Evolutionary conservation across 106 monocot genomes (phyloP).

Genomic region (Cymbidium sinense): DNA sequence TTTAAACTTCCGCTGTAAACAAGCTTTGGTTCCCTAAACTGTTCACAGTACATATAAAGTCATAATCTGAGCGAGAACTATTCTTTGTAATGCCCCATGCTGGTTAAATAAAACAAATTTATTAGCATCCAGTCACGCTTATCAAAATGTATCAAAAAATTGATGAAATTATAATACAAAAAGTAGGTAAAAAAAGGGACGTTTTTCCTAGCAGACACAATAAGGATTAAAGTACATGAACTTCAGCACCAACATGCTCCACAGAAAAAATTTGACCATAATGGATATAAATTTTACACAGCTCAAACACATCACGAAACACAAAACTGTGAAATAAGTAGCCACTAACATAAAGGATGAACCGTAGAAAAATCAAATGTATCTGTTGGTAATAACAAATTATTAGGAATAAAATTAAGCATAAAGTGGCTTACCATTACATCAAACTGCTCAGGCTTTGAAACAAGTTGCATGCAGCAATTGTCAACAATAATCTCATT

Average conservation of each 20-base stretch:
- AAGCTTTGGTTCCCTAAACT: too few relatives aligned
- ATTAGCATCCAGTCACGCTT: too few relatives aligned
- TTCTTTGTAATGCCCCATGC: too few relatives aligned
- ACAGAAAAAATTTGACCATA: not conserved
- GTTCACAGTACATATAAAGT: too few relatives aligned
- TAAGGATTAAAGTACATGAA: not conserved
- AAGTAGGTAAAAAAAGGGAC: too few relatives aligned
- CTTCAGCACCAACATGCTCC: not conserved
- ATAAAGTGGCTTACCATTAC: constrained; percentile 6
- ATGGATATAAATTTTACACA: not conserved
- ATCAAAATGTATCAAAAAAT: too few relatives aligned
- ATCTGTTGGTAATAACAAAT: not conserved
- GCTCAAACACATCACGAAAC: not conserved
- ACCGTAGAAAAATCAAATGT: not conserved
- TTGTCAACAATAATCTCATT: constrained; percentile 15
- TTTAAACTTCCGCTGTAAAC: too few relatives aligned
- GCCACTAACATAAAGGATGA: not conserved
- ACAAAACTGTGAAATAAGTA: not conserved
- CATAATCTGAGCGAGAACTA: too few relatives aligned
- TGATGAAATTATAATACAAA: too few relatives aligned
- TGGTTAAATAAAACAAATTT: too few relatives aligned
- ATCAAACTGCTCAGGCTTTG: constrained; percentile 13
- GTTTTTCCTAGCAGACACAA: not conserved
- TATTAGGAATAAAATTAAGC: not conserved
- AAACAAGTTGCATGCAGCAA: constrained; percentile 14